phyloP scores from a whole-genome alignment of 176 grass and related monocot genomes.

The Neostapfia colusana region DNA sequence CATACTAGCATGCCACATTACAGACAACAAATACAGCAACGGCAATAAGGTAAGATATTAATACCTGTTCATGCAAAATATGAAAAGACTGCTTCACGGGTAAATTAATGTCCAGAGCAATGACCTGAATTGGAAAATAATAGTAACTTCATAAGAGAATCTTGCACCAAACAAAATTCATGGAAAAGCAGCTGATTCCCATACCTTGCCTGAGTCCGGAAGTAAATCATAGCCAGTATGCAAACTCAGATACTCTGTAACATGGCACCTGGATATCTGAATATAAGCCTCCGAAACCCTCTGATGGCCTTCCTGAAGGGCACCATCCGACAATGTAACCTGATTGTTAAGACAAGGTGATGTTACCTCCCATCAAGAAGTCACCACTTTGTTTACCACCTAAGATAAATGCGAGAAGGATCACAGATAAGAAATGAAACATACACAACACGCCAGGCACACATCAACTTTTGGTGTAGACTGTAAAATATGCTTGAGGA shows the following conservation, averaged over 20 bases:
- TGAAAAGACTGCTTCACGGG: conserved; percentile 99
- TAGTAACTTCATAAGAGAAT: conserved; percentile 22
- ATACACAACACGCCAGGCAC: neutral
- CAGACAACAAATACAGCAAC: neutral
- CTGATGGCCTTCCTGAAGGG: conserved; percentile 41
- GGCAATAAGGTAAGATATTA: conserved; percentile 10
- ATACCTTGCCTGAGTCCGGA: conserved; percentile 95
- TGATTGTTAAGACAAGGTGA: conserved; percentile 39
- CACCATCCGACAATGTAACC: conserved; percentile 42
- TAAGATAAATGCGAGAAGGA: neutral
- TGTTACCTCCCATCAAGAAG: conserved; percentile 1
- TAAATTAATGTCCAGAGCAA: conserved; percentile 95
- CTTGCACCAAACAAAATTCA: conserved; percentile 10
- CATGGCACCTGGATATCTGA: conserved; percentile 55
- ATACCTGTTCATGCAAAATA: conserved; percentile 98
- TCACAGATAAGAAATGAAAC: conserved; percentile 1
- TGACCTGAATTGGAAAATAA: conserved; percentile 57
- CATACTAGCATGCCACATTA: neutral
- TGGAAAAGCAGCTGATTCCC: conserved; percentile 2
- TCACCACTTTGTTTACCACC: conserved; percentile 9
- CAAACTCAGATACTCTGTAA: conserved; percentile 68
- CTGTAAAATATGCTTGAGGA: neutral
- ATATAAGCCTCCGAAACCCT: conserved; percentile 78
- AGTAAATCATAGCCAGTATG: conserved; percentile 89
- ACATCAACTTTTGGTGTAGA: neutral